A percentile compares a stretch with the other conserved stretches of the same genome.
These are phyloP conservation scores for Pelargonium fulgidum DNA, from an alignment of 441 rosid species.

Conservation along the genomic window DNA sequence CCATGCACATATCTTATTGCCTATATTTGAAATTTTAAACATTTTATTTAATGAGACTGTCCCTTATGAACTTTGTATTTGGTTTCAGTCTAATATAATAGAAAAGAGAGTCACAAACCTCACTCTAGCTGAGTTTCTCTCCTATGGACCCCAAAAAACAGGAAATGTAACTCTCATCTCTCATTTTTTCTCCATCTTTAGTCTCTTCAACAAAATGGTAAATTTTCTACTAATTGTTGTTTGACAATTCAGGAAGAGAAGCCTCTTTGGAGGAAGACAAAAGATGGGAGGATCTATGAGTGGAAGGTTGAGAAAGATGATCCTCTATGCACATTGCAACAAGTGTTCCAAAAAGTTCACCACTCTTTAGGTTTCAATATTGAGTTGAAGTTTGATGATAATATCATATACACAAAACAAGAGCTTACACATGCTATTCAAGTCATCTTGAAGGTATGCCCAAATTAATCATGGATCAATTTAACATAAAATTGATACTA, in stretches of 20 bases:
- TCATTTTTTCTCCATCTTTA: too few species aligned
- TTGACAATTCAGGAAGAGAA: slow-evolving; percentile 30
- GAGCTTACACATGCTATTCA: slow-evolving; percentile 32
- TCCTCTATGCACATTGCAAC: slow-evolving; percentile 46
- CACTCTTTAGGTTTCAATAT: slow-evolving; percentile 38
- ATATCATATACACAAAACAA: slow-evolving; percentile 30
- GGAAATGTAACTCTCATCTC: slow-evolving; percentile 19
- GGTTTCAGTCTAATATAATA: slow-evolving; percentile 33
- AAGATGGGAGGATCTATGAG: slow-evolving; percentile 47
- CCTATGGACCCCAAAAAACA: slow-evolving; percentile 46
- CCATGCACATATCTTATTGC: too few species aligned
- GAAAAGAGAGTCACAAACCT: slow-evolving; percentile 50
- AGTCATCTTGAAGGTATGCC: slow-evolving; percentile 33
- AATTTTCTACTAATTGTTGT: not conserved
- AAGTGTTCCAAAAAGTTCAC: slow-evolving; percentile 36
- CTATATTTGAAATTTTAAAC: too few species aligned
- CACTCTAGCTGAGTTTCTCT: slow-evolving; percentile 34
- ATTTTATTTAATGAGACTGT: too few species aligned
- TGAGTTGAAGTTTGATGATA: slow-evolving; percentile 62
- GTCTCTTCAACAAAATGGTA: not conserved
- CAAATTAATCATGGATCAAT: not conserved
- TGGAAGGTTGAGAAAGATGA: slow-evolving; percentile 49
- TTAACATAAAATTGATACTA: too few species aligned
- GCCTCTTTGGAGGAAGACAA: slow-evolving; percentile 40
- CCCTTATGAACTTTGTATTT: not conserved